A percentile compares a stretch with the other conserved stretches of the same genome.
Evolutionary conservation across 2,329 filamentous ascomycete genomes (phyloP).

Genomic region (Sclerotinia minor): DNA sequence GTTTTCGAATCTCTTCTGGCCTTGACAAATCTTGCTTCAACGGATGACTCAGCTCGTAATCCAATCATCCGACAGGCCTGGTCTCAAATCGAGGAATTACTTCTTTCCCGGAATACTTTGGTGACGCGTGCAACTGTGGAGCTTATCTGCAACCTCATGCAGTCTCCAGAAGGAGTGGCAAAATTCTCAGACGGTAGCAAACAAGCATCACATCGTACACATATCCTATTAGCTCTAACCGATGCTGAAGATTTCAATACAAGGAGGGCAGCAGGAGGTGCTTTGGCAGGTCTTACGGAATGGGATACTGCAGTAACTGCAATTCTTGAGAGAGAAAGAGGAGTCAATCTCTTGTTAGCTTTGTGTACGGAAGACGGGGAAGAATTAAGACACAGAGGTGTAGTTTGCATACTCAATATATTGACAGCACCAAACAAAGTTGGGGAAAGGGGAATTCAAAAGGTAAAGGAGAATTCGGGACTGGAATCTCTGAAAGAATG

Average conservation of each 20-base stretch:
- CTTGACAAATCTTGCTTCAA: conserved; percentile 87
- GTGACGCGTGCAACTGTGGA: conserved; percentile 84
- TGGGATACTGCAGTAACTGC: conserved; percentile 73
- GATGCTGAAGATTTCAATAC: conserved; percentile 82
- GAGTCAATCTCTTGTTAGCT: conserved; percentile 74
- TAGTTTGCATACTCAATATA: conserved; percentile 74
- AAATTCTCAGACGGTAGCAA: conserved; percentile 68
- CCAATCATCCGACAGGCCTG: conserved; percentile 74
- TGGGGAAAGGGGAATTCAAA: conserved; percentile 60
- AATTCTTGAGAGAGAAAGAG: conserved; percentile 69
- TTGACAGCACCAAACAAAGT: conserved; percentile 64
- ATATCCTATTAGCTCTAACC: conserved; percentile 82
- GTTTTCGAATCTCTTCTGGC: conserved; percentile 90
- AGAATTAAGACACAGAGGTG: conserved; percentile 69
- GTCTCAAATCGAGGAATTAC: conserved; percentile 75
- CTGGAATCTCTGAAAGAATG: conserved; percentile 68
- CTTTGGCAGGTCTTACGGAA: conserved; percentile 78
- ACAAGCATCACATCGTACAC: conserved; percentile 71
- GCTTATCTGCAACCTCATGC: conserved; percentile 86
- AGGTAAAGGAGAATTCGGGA: conserved; percentile 62
- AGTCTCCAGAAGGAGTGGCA: conserved; percentile 63
- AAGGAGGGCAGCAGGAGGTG: conserved; percentile 81
- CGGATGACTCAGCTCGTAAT: conserved; percentile 62
- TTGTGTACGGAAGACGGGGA: conserved; percentile 74
- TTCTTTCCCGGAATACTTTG: conserved; percentile 72